Percentiles rank a stretch among this genome's conserved stretches.
phyloP scores from a whole-genome alignment of 1,139 yeast species.

The Pichia terricola region DNA sequence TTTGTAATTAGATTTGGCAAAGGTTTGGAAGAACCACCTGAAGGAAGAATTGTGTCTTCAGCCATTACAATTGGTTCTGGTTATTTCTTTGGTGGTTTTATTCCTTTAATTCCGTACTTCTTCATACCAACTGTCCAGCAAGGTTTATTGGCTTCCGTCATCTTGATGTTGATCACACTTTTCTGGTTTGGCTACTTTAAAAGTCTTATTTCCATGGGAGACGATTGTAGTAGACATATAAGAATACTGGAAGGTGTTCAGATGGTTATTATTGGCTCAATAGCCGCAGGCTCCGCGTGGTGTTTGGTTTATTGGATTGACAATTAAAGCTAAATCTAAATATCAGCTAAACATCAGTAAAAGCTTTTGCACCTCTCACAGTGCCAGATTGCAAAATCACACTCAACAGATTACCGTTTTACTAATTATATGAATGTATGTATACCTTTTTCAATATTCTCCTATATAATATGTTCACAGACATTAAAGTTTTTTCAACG shows the following conservation, averaged over 20 bases:
- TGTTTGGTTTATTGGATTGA: constrained; percentile 75
- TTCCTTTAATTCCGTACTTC: constrained; percentile 73
- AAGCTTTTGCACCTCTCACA: too few species aligned
- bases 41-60: constrained; percentile 64
- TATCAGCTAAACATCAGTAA: background rate
- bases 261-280: constrained; percentile 88
- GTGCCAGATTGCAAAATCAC: too few species aligned
- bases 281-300: constrained; percentile 98
- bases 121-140: constrained; percentile 64
- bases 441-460: too few species aligned
- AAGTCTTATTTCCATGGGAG: constrained; percentile 77
- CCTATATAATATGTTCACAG: too few species aligned
- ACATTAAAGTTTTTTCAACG: too few species aligned
- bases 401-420: too few species aligned
- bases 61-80: constrained; percentile 70
- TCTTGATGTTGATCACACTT: constrained; percentile 77
- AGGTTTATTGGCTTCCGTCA: constrained; percentile 67
- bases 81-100: constrained; percentile 72
- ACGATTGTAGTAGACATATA: constrained; percentile 51
- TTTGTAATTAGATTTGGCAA: constrained; percentile 65
- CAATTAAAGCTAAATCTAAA: constrained; percentile 1
- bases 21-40: constrained; percentile 76
- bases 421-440: too few species aligned
- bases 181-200: constrained; percentile 82
- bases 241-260: constrained; percentile 75